These are phyloP conservation scores for Cubamyces lactineus DNA, from an alignment of 768 basidiomycete species.

Conservation along the genomic window DNA sequence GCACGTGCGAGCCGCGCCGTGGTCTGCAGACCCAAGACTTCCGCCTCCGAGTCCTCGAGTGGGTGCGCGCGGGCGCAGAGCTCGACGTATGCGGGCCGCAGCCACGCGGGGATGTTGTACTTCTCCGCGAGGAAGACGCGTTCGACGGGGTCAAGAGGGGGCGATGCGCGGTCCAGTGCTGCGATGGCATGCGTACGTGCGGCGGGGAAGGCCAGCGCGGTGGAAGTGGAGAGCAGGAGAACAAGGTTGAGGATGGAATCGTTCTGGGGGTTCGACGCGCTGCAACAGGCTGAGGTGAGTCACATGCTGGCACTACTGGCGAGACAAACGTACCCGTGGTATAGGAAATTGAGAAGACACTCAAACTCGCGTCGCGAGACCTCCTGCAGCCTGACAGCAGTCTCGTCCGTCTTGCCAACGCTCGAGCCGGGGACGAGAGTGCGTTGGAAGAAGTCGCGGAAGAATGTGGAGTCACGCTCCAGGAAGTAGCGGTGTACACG, in stretches of 20 bases:
- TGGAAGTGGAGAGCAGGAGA: slow-evolving; percentile 43
- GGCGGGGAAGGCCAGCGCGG: slow-evolving; percentile 41
- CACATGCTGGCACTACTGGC: not conserved
- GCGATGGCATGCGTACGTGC: slow-evolving; percentile 41
- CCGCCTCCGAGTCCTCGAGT: slow-evolving; percentile 39
- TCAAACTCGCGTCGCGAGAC: slow-evolving; percentile 42
- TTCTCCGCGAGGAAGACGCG: slow-evolving; percentile 44
- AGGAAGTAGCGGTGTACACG: slow-evolving; percentile 47
- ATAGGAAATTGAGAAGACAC: slow-evolving; percentile 43
- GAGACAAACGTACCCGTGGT: slow-evolving; percentile 38
- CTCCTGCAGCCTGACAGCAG: slow-evolving; percentile 38
- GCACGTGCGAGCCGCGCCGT: slow-evolving; percentile 32
- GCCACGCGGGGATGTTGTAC: slow-evolving; percentile 44
- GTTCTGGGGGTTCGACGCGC: slow-evolving; percentile 16
- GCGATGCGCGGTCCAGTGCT: slow-evolving; percentile 23
- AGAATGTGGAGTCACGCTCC: slow-evolving; percentile 42
- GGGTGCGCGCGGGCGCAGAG: slow-evolving; percentile 40
- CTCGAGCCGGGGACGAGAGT: slow-evolving; percentile 21
- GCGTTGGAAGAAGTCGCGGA: slow-evolving; percentile 42
- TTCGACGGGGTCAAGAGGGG: slow-evolving; percentile 37
- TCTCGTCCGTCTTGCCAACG: slow-evolving; percentile 35
- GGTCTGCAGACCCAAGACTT: slow-evolving; percentile 39
- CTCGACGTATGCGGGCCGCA: slow-evolving; percentile 41
- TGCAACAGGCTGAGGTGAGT: not conserved
- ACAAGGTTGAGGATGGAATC: slow-evolving; percentile 28